These are phyloP conservation scores for Ocimum tenuiflorum DNA, from an alignment of 257 asterid species.

Conservation along the genomic window DNA sequence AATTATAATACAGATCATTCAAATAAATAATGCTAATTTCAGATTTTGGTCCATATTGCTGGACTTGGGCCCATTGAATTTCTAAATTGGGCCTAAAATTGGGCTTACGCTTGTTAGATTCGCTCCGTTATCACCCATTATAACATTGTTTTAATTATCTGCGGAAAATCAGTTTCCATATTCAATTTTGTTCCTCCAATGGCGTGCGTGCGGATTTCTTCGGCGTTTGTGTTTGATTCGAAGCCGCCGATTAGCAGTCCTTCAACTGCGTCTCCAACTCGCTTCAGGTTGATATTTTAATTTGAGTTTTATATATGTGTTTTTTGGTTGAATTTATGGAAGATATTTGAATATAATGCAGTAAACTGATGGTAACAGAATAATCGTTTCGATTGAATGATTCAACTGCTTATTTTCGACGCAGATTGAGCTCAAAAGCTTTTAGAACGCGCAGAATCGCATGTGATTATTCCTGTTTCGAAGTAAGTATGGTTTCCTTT, in stretches of 20 bases:
- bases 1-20: too few species aligned
- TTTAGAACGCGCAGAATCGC: constrained; percentile 30
- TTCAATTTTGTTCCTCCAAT: constrained; percentile 21
- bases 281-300: constrained; percentile 25
- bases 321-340: background rate
- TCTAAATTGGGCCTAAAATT: too few species aligned
- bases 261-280: constrained; percentile 4
- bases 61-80: too few species aligned
- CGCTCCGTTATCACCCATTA: too few species aligned
- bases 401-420: background rate
- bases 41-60: too few species aligned
- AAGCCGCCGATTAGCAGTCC: constrained; percentile 18
- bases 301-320: background rate
- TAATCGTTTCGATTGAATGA: background rate
- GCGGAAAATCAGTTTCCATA: background rate
- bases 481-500: constrained; percentile 35
- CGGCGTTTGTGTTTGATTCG: constrained; percentile 21
- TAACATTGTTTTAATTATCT: background rate
- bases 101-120: too few species aligned
- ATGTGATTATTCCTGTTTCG: constrained; percentile 65
- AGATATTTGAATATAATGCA: constrained; percentile 1
- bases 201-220: constrained; percentile 26
- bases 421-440: constrained; percentile 23
- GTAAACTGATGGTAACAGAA: background rate
- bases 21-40: too few species aligned